Conservation (phyloP, 352 stramenopile genomes). For the Blastocystis sp. region DNA sequence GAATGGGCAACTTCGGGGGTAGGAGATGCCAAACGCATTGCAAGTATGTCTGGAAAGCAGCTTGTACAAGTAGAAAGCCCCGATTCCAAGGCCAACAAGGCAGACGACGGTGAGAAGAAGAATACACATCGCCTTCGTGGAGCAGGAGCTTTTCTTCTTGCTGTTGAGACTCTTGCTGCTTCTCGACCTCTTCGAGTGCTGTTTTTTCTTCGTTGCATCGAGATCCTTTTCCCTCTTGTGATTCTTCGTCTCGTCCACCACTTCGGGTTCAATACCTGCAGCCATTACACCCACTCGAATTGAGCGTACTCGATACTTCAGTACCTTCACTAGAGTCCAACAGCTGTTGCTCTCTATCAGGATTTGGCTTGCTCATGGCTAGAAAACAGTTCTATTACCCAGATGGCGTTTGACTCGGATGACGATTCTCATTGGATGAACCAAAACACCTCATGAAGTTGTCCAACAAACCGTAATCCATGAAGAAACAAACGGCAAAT, state of each 20-base stretch:
- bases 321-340: background rate
- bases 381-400: background rate
- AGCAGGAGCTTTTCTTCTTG: background rate
- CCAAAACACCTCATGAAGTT: background rate
- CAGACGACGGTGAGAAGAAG: background rate
- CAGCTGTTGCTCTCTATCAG: background rate
- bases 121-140: background rate
- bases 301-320: background rate
- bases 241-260: too few species aligned
- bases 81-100: background rate
- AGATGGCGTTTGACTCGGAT: background rate
- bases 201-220: background rate
- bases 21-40: slow-evolving; percentile 16
- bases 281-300: background rate
- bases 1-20: slow-evolving; percentile 2
- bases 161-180: background rate
- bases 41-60: background rate
- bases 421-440: background rate
- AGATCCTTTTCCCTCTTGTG: background rate
- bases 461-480: background rate
- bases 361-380: background rate
- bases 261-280: background rate
- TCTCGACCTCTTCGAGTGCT: background rate
- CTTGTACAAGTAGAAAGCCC: slow-evolving; percentile 8
- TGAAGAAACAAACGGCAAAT: background rate